Percentiles rank a stretch among this genome's conserved stretches.
Evolutionary conservation across 1,284 basidiomycete species (phyloP).

Genomic region (Paramarasmius palmivorus): DNA sequence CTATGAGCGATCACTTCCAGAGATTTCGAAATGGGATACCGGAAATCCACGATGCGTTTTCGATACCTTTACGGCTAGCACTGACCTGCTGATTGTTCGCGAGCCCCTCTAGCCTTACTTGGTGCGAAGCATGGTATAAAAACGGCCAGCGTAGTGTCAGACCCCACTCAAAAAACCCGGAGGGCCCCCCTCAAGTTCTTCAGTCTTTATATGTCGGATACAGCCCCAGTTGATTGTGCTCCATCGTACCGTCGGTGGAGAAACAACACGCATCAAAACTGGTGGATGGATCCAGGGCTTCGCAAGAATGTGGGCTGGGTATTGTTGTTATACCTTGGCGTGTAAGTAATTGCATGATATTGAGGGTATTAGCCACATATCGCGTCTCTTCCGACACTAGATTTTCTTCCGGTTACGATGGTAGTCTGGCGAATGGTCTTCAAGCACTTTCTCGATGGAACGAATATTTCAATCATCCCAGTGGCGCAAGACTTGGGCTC

Average conservation of each 20-base stretch:
- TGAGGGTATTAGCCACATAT: neutral
- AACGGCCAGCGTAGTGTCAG: too few relatives aligned
- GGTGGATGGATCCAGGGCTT: neutral
- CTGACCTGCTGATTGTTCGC: too few relatives aligned
- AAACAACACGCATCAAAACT: neutral
- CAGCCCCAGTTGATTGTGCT: neutral
- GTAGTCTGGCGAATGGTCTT: neutral
- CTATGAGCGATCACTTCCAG: too few relatives aligned
- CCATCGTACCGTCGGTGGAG: neutral
- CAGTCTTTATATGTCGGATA: too few relatives aligned
- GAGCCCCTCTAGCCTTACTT: too few relatives aligned
- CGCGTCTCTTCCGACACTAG: too few relatives aligned
- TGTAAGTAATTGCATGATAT: neutral
- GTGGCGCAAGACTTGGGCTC: neutral
- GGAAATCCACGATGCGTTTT: too few relatives aligned
- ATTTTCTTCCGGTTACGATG: neutral
- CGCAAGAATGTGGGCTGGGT: neutral
- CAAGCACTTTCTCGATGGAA: neutral
- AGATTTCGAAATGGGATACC: too few relatives aligned
- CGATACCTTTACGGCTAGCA: too few relatives aligned
- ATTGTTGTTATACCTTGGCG: neutral
- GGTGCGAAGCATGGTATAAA: too few relatives aligned
- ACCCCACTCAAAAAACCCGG: too few relatives aligned
- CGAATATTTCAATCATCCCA: neutral
- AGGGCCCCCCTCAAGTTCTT: too few relatives aligned